A percentile compares a stretch with the other conserved stretches of the same genome.
phyloP scores from a whole-genome alignment of 495 filamentous ascomycete genomes.

The Hyaloscypha bicolor region DNA sequence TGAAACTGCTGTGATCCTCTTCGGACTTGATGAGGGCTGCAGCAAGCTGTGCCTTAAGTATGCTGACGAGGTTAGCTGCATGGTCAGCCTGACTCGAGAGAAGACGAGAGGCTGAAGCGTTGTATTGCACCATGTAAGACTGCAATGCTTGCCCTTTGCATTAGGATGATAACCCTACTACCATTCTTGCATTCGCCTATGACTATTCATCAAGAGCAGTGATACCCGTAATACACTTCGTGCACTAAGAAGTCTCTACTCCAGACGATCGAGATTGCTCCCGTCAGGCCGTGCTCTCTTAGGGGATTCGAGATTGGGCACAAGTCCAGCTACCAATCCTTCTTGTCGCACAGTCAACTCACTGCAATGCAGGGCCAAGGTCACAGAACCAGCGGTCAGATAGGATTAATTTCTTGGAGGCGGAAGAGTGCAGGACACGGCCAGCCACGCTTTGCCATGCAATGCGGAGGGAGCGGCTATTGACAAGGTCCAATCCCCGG shows the following conservation, averaged over 20 bases:
- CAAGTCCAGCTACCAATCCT: neutral
- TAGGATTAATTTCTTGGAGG: neutral
- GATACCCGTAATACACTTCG: neutral
- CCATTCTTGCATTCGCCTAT: neutral
- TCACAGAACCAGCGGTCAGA: neutral
- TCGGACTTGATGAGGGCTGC: neutral
- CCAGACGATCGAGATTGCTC: constrained; percentile 1
- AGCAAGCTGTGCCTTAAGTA: neutral
- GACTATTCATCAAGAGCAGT: neutral
- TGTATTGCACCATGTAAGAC: neutral
- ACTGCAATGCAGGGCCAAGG: neutral
- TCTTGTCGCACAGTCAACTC: neutral
- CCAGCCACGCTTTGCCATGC: too few relatives aligned
- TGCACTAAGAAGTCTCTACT: neutral
- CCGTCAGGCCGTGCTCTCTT: neutral
- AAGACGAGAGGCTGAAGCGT: neutral
- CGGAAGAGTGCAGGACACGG: neutral
- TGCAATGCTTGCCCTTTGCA: neutral
- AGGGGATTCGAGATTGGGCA: constrained; percentile 3
- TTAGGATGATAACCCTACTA: neutral
- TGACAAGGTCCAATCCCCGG: neutral
- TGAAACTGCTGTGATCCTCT: neutral
- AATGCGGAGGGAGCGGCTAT: neutral
- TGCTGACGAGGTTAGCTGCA: neutral
- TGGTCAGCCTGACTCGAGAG: neutral